Percentiles rank a stretch among this genome's conserved stretches.
These are phyloP conservation scores for Miamiensis avidus DNA, from an alignment of 169 alveolate species.

Conservation along the genomic window DNA sequence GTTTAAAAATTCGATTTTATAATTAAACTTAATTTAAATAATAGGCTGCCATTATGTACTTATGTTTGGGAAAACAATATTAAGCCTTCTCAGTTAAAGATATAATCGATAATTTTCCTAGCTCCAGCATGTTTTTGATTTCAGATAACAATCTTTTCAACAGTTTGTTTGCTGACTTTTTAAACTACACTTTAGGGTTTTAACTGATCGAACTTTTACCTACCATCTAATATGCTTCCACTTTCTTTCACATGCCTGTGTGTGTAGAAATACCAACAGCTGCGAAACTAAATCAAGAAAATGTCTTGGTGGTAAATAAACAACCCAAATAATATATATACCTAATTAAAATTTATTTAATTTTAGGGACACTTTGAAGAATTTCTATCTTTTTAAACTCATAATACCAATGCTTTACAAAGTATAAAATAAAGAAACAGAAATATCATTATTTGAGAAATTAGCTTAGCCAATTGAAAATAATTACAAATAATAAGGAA, in stretches of 20 bases:
- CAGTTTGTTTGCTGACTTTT: not conserved
- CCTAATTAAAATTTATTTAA: no score
- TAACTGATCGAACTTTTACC: not conserved
- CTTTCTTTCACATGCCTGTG: not conserved
- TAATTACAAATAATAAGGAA: no score
- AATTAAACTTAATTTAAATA: no score
- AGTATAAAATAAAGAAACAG: no score
- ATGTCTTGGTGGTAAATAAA: not conserved
- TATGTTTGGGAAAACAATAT: not conserved
- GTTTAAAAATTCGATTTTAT: not conserved
- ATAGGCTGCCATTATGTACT: not conserved
- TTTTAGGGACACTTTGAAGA: not conserved
- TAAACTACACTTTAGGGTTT: not conserved
- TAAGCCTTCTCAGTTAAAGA: not conserved
- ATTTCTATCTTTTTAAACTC: not conserved
- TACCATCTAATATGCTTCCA: not conserved
- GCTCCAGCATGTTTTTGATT: not conserved
- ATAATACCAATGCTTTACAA: no score
- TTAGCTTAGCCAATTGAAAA: no score
- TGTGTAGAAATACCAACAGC: not conserved
- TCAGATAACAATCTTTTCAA: not conserved
- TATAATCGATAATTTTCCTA: no score
- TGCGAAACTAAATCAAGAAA: not conserved
- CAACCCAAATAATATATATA: not conserved
- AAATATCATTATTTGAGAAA: no score